Conservation (phyloP, 805 yeast genomes). For the Barnettozyma sp. region DNA sequence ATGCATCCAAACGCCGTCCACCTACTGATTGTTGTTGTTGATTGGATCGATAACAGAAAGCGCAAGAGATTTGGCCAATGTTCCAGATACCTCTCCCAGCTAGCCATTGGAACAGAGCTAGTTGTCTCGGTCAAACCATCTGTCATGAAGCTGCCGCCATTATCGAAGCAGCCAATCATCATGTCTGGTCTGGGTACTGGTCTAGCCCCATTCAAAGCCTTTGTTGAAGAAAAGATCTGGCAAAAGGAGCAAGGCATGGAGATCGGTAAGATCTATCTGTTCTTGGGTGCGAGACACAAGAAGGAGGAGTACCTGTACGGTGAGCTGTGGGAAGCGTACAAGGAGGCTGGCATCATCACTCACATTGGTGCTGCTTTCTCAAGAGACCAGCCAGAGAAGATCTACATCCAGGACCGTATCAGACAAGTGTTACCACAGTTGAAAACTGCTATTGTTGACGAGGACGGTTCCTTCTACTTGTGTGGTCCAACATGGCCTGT, state of each 20-base stretch:
- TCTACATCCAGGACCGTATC: slow-evolving; percentile 91
- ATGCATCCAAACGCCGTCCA: slow-evolving; percentile 89
- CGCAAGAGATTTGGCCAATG: slow-evolving; percentile 90
- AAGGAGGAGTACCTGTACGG: slow-evolving; percentile 94
- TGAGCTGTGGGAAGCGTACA: slow-evolving; percentile 95
- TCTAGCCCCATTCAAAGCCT: slow-evolving; percentile 96
- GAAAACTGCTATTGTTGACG: slow-evolving; percentile 68
- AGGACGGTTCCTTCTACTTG: slow-evolving; percentile 86
- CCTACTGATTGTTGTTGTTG: slow-evolving; percentile 88
- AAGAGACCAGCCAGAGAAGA: slow-evolving; percentile 92
- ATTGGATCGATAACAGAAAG: slow-evolving; percentile 85
- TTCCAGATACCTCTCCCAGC: slow-evolving; percentile 81
- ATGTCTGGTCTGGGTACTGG: slow-evolving; percentile 99
- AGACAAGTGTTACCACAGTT: slow-evolving; percentile 66
- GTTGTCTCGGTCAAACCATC: slow-evolving; percentile 95
- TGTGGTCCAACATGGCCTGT: slow-evolving; percentile 99
- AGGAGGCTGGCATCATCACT: slow-evolving; percentile 85
- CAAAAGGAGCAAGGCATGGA: slow-evolving; percentile 83
- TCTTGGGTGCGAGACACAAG: slow-evolving; percentile 91
- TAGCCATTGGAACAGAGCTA: slow-evolving; percentile 72
- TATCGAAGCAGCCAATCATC: slow-evolving; percentile 80
- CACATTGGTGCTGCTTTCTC: slow-evolving; percentile 97
- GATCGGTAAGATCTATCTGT: slow-evolving; percentile 85
- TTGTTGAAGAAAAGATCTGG: slow-evolving; percentile 91
- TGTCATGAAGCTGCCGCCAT: slow-evolving; percentile 91